Base-by-base conservation (phyloP, 257 asterid genomes). In the Solanum sejunctum region DNA sequence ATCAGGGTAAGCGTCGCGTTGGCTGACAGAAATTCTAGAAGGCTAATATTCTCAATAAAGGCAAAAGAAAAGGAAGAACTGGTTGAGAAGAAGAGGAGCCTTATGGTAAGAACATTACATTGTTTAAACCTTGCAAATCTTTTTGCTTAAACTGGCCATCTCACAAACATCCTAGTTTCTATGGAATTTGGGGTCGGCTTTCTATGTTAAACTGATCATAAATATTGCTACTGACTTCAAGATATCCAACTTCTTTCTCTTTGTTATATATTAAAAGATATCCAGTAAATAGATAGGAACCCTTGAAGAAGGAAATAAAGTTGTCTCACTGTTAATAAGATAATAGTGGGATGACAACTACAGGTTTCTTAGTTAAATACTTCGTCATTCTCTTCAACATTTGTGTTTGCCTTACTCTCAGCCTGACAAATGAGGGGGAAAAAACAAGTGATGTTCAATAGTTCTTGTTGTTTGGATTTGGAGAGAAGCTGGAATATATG, bases 41-140 rank as follows among this genome's bases (percentile, higher is more conserved):
- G 89, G 94, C 92, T 96, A 84, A 90, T 94, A 86, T 88, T 96
- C 90, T 91, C 99, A 47, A 77, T 89, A 67, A 96, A 90, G 86
- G 94, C 91, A 8, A 93, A 89, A 86, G 98, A 96, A 89, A 94
- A 92, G 88, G 96, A 96, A 86, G 98, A 94, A 88, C 67, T 89
- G 84, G 89, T 94, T 43, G 93, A 92, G 88, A 94, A 90, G 87
- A 96, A 92, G 89, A 92, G 93, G 90, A 88, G 84, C 81, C 93
- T 96, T 87, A 94, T 96, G 98, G 99, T 93, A 86, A 86, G 91
- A 87, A 86, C 28, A 77, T 63, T 52, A 2, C 47, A 43, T 66
- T 63, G 32, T 82, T n/a, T 3, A 82, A 5, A 82, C 20, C 71
- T 60, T 81, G 84, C 58, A 49, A 28, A 0, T 23, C 23, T 73